Evolutionary conservation across 2,329 filamentous ascomycete genomes (phyloP).

Genomic region (Fusarium proliferatum): DNA sequence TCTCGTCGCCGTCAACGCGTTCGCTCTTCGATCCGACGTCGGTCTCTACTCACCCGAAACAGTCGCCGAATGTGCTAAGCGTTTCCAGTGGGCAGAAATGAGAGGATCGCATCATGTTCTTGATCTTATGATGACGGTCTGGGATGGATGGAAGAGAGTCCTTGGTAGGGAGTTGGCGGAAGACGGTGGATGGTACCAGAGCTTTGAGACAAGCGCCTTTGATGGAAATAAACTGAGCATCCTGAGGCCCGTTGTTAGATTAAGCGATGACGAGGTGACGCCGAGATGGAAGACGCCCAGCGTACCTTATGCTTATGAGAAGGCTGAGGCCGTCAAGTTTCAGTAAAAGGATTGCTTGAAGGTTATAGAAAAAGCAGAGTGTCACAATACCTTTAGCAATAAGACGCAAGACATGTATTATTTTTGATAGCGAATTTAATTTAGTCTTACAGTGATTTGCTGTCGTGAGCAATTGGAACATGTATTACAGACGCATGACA

Average conservation of each 20-base stretch:
- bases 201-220: constrained; percentile 10
- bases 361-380: accelerated
- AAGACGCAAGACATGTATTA: too few species aligned
- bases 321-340: constrained; percentile 11
- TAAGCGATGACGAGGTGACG: not conserved
- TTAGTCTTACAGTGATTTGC: not conserved
- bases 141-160: constrained; percentile 20
- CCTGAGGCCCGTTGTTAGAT: constrained; percentile 10
- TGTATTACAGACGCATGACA: not conserved
- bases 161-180: not conserved
- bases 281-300: constrained; percentile 20
- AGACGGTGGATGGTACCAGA: constrained; percentile 10
- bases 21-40: constrained; percentile 2
- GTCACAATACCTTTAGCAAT: not conserved
- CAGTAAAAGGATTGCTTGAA: not conserved
- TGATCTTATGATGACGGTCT: constrained; percentile 17
- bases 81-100: constrained; percentile 28
- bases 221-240: constrained; percentile 14
- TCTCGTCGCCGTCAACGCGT: constrained; percentile 3
- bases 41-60: constrained; percentile 8
- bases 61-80: not conserved
- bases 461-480: accelerated
- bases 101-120: constrained; percentile 22
- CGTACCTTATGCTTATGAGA: constrained; percentile 21
- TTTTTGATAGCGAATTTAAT: accelerated